phyloP scores from a whole-genome alignment of 2,329 filamentous ascomycete species.

The Pseudogymnoascus verrucosus region DNA sequence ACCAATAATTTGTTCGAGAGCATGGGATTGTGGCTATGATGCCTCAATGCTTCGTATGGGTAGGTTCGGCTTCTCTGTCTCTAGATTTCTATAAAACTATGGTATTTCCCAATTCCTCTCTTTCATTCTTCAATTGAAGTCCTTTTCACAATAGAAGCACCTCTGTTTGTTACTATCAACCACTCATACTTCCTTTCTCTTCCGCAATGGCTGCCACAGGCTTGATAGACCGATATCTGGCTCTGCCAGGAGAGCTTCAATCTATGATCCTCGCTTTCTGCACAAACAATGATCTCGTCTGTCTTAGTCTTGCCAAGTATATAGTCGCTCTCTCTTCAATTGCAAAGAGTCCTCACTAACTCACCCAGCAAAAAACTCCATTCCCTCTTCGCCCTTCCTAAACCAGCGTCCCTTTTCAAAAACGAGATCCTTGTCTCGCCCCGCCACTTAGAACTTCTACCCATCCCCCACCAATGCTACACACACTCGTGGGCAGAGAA shows the following conservation, averaged over 20 bases:
- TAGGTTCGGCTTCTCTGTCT: constrained; percentile 1
- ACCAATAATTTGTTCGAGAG: not conserved
- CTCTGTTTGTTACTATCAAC: not conserved
- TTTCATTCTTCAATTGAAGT: not conserved
- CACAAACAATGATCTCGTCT: not conserved
- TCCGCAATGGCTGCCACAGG: not conserved
- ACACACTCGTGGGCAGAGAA: not conserved
- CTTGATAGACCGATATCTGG: not conserved
- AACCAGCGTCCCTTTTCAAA: not conserved
- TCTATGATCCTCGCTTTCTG: not conserved
- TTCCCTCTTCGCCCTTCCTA: not conserved
- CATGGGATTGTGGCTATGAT: not conserved
- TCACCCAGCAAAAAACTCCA: not conserved
- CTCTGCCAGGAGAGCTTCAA: constrained; percentile 4
- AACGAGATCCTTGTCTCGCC: not conserved
- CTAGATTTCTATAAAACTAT: not conserved
- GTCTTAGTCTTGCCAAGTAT: not conserved
- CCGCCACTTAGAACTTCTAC: not conserved
- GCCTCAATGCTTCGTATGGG: not conserved
- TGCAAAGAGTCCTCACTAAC: not conserved
- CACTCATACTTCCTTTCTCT: not conserved
- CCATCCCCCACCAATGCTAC: not conserved
- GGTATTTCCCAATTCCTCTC: not conserved
- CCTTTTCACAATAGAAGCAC: not conserved
- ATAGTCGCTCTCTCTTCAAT: not conserved